Conservation (phyloP, 495 filamentous ascomycete species). For the Thermothielavioides terrestris region DNA sequence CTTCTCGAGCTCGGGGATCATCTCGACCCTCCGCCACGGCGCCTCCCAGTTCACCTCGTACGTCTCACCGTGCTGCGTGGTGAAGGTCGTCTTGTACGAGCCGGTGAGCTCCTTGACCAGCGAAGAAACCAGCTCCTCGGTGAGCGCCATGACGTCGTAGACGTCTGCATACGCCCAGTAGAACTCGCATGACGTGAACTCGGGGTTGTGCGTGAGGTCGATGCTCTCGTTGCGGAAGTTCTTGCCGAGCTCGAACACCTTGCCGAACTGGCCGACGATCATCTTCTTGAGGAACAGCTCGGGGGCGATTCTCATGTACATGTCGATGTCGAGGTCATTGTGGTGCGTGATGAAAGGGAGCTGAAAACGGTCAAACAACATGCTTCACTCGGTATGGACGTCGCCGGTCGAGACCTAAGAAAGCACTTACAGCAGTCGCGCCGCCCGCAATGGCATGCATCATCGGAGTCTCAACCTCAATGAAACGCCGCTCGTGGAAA, state of each 20-base stretch:
- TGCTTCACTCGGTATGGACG: no score
- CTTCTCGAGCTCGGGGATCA: constrained; percentile 91
- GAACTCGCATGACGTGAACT: constrained; percentile 97
- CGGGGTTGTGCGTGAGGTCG: constrained; percentile 89
- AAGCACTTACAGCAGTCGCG: constrained; percentile 65
- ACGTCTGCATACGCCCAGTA: constrained; percentile 93
- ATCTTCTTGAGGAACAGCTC: constrained; percentile 93
- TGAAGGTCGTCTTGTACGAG: constrained; percentile 71
- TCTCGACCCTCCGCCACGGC: constrained; percentile 89
- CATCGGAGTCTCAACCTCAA: constrained; percentile 96
- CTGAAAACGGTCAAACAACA: constrained; percentile 3
- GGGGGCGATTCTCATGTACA: constrained; percentile 85
- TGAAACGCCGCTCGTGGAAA: constrained; percentile 77
- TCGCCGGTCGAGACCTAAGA: no score
- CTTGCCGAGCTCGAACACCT: constrained; percentile 84
- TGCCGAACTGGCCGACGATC: constrained; percentile 76
- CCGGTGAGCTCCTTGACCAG: constrained; percentile 87
- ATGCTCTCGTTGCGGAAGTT: constrained; percentile 94
- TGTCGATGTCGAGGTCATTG: constrained; percentile 85
- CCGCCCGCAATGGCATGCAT: constrained; percentile 94
- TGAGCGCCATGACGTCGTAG: constrained; percentile 85
- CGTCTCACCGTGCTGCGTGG: constrained; percentile 69
- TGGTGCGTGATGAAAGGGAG: constrained; percentile 93
- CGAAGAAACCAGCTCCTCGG: constrained; percentile 88
- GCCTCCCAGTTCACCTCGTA: constrained; percentile 92